These are phyloP conservation scores for Rhodotorula sp. DNA, from an alignment of 1,284 basidiomycete genomes.

Conservation along the genomic window DNA sequence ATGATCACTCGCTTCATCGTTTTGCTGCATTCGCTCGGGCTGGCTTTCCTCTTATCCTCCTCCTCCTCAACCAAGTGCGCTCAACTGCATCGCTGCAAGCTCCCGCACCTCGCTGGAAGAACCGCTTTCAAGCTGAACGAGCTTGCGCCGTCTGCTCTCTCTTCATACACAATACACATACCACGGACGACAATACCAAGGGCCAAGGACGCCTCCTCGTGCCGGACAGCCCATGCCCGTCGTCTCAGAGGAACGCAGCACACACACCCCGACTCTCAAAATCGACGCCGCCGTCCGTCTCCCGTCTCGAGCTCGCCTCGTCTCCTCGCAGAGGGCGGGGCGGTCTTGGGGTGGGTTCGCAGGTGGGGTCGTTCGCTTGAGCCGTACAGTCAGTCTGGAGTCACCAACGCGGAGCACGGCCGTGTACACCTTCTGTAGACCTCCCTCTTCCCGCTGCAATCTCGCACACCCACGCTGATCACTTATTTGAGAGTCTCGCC, in stretches of 20 bases:
- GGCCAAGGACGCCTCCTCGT: not conserved
- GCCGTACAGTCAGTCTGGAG: not conserved
- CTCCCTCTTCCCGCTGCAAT: not conserved
- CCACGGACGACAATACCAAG: slow-evolving; percentile 3
- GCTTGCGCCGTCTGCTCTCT: no score
- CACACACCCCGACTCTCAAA: slow-evolving; percentile 2
- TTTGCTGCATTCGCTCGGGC: not conserved
- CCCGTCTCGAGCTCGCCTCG: not conserved
- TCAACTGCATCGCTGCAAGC: no score
- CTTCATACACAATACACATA: no score
- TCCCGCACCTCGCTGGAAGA: no score
- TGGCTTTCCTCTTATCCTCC: not conserved
- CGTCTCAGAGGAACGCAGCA: slow-evolving; percentile 1
- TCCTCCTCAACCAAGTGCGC: no score
- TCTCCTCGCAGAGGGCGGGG: no score
- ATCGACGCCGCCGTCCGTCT: not conserved
- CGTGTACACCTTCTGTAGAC: not conserved
- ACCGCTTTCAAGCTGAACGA: no score
- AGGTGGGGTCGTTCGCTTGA: slow-evolving; percentile 1
- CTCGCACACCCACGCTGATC: not conserved
- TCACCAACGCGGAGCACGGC: not conserved
- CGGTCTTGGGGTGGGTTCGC: not conserved
- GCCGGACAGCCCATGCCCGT: not conserved
- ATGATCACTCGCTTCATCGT: not conserved
- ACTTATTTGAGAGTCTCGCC: not conserved